These are phyloP conservation scores for Talaromyces proteolyticus DNA, from an alignment of 495 filamentous ascomycete genomes.

Conservation along the genomic window DNA sequence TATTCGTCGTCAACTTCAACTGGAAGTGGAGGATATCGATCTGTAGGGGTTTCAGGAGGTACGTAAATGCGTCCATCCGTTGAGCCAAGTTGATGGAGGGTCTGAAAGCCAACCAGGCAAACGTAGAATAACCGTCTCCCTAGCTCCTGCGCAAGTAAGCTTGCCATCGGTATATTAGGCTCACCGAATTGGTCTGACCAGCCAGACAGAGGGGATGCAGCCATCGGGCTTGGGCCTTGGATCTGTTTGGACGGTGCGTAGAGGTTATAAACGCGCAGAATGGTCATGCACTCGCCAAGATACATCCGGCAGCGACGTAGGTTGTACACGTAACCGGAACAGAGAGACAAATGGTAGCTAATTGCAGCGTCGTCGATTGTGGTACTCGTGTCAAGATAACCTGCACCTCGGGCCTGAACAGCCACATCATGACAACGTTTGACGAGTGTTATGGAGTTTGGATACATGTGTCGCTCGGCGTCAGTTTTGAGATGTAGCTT, in stretches of 20 bases:
- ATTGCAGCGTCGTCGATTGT: conserved; percentile 76
- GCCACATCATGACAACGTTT: conserved; percentile 69
- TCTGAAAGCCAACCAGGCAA: conserved; percentile 59
- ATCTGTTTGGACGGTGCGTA: conserved; percentile 40
- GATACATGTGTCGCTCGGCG: conserved; percentile 35
- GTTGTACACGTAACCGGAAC: conserved; percentile 63
- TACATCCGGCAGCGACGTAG: conserved; percentile 63
- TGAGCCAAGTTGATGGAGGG: conserved; percentile 61
- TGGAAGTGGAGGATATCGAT: conserved; percentile 77
- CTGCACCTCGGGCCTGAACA: conserved; percentile 61
- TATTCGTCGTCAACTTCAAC: conserved; percentile 74
- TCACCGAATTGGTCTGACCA: conserved; percentile 15
- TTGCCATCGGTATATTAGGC: conserved; percentile 27
- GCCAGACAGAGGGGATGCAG: conserved; percentile 15
- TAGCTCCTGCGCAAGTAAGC: conserved; percentile 72
- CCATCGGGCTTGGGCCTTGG: conserved; percentile 20
- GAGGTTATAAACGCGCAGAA: conserved; percentile 61
- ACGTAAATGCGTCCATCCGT: conserved; percentile 58
- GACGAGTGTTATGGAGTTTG: conserved; percentile 65
- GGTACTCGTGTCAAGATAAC: conserved; percentile 60
- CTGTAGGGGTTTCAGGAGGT: conserved; percentile 61
- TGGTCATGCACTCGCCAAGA: conserved; percentile 66
- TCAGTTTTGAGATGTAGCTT: conserved; percentile 63
- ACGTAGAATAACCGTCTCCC: conserved; percentile 76
- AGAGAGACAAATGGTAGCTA: conserved; percentile 76